phyloP scores from a whole-genome alignment of 495 filamentous ascomycete species.

The Chaetomium tenue region DNA sequence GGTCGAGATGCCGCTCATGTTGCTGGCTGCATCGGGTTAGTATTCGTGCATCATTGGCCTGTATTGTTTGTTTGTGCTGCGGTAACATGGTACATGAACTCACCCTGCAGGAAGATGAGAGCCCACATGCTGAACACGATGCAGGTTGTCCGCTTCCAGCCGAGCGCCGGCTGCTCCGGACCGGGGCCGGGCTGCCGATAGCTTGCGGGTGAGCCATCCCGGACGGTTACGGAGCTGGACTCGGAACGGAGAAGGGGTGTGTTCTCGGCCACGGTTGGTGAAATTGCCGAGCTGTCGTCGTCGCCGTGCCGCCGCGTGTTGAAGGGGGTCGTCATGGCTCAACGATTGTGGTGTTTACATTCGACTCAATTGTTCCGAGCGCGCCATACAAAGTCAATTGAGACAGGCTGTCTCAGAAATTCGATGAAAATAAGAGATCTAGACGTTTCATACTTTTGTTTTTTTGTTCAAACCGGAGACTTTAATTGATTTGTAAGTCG shows the following conservation, averaged over 20 bases:
- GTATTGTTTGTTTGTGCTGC: not conserved
- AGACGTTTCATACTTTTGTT: not conserved
- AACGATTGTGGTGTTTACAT: not conserved
- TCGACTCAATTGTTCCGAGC: not conserved
- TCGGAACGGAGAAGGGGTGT: slow-evolving; percentile 43
- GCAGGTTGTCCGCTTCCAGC: slow-evolving; percentile 23
- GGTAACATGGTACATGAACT: not conserved
- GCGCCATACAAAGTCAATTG: not conserved
- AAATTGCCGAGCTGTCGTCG: slow-evolving; percentile 24
- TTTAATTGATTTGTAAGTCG: slow-evolving; percentile 19
- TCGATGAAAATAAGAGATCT: not conserved
- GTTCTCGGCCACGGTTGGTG: slow-evolving; percentile 34
- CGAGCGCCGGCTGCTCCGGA: slow-evolving; percentile 21
- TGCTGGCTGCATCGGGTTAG: slow-evolving; percentile 49
- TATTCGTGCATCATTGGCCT: not conserved
- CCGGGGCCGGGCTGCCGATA: not conserved
- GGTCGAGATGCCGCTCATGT: slow-evolving; percentile 73
- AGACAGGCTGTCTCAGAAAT: not conserved
- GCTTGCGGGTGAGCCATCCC: slow-evolving; percentile 18
- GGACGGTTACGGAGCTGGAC: slow-evolving; percentile 26
- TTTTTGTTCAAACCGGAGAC: not conserved
- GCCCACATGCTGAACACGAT: slow-evolving; percentile 47
- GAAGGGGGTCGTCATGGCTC: not conserved
- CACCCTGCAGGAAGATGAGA: slow-evolving; percentile 48
- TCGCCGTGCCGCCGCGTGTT: slow-evolving; percentile 8